Percentiles rank a stretch among this genome's conserved stretches.
Conservation (phyloP, 2,329 filamentous ascomycete genomes). For the Xylariaceae sp. region DNA sequence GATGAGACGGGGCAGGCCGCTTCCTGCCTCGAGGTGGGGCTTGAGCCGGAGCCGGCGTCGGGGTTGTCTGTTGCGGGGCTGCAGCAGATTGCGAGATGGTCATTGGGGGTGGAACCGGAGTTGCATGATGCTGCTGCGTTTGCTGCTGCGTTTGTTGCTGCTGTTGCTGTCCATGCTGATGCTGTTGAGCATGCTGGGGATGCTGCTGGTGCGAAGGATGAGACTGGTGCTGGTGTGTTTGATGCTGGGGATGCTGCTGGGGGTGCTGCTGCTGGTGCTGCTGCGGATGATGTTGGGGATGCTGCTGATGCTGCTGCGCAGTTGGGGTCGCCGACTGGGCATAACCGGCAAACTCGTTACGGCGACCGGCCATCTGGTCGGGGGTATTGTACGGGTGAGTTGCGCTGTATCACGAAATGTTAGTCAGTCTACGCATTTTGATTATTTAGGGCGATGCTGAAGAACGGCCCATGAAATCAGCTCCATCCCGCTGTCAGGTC, state of each 20-base stretch:
- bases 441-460: constrained; percentile 13
- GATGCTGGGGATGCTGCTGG: constrained; percentile 31
- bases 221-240: constrained; percentile 22
- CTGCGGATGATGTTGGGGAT: constrained; percentile 25
- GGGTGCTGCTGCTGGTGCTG: constrained; percentile 31
- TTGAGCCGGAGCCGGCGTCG: constrained; percentile 30
- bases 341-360: constrained; percentile 36
- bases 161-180: constrained; percentile 29
- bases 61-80: constrained; percentile 30
- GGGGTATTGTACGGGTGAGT: constrained; percentile 47
- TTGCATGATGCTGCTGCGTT: constrained; percentile 30
- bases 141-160: constrained; percentile 27
- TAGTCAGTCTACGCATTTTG: constrained; percentile 25
- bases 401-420: constrained; percentile 35
- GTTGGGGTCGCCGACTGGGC: constrained; percentile 24
- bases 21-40: constrained; percentile 31
- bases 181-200: constrained; percentile 31
- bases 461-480: constrained; percentile 19
- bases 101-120: constrained; percentile 32
- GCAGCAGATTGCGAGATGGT: constrained; percentile 28
- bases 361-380: constrained; percentile 46
- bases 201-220: constrained; percentile 25
- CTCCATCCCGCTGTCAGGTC: not conserved
- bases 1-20: constrained; percentile 27
- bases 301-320: constrained; percentile 31